Base-by-base conservation (phyloP, 306 rosid genomes). In the Argentina anserina region DNA sequence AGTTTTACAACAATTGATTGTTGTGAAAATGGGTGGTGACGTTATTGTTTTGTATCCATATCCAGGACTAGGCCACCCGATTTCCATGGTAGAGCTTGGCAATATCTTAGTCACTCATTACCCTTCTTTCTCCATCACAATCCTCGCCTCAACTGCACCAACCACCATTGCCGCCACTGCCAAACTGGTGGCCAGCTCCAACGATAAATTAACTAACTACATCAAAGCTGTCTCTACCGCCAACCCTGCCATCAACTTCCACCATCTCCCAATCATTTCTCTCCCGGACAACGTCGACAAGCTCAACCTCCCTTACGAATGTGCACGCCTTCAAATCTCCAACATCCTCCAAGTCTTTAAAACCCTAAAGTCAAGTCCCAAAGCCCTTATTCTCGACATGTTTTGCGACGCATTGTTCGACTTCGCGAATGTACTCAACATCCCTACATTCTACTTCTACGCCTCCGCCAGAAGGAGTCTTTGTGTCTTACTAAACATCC, bases 381-480 rank as follows among this genome's bases (percentile, higher is more conserved):
- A 29, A 61, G 76, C 81, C 15, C 58, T 77, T n/a, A 7, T 77
- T 40, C 39, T 77, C 28, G 89, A 87, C 33, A 62, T 82, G 68
- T 47, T 87, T n/a, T 83, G 82, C 78, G 64, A 14, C 18, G 63
- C 75, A 0, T 53, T 75, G 23, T 46, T 77, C 18, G 69, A 39
- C 39, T 55, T 77, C 31, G 49, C 69, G 33, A 45, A n/a, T 3
- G 49, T 23, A 8, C 71, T 77, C 45, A 62, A 25, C 17, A 70
- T 77, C 43, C 81, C 81, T 21, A 29, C 71, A 7, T 77, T 61
- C 65, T 77, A 31, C 58, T 64, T 69, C 58, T 70, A 45, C 76
- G 62, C 81, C 9, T 21, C 56, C 15, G 52, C 42, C 18, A 76
- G 43, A 49, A n/a, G 33, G 5, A 39, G 65, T 41, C 36, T 69